A percentile compares a stretch with the other conserved stretches of the same genome.
These are phyloP conservation scores for Fonsecaea erecta DNA, from an alignment of 2,329 filamentous ascomycete species.

Conservation along the genomic window DNA sequence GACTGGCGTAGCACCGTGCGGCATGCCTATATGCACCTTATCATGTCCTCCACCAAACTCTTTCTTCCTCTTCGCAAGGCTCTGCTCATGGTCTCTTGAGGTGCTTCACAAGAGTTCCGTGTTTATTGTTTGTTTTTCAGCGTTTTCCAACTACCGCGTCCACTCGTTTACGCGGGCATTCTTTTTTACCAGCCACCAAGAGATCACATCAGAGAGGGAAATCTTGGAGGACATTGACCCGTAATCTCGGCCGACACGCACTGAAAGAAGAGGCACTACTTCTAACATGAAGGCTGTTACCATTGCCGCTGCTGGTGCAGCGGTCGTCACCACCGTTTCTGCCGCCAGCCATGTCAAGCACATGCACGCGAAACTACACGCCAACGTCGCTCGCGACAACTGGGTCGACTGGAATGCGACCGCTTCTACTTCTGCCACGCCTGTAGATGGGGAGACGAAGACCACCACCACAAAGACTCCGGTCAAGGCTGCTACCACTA, in stretches of 20 bases:
- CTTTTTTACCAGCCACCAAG: conserved; percentile 57
- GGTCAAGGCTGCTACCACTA: conserved; percentile 68
- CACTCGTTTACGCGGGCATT: conserved; percentile 78
- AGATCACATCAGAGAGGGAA: conserved; percentile 24
- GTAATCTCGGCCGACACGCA: conserved; percentile 35
- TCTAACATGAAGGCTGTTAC: conserved; percentile 74
- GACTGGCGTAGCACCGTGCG: conserved; percentile 24
- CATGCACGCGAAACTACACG: conserved; percentile 52
- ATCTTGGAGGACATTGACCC: conserved; percentile 35
- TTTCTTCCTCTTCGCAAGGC: conserved; percentile 34
- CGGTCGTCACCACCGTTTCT: conserved; percentile 56
- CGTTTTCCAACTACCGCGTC: conserved; percentile 42
- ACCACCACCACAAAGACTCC: conserved; percentile 57
- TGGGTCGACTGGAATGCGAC: conserved; percentile 38
- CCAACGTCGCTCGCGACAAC: conserved; percentile 37
- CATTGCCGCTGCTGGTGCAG: conserved; percentile 65
- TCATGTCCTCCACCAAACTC: conserved; percentile 27
- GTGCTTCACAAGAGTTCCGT: conserved; percentile 29
- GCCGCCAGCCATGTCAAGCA: conserved; percentile 66
- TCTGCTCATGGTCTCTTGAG: conserved; percentile 35
- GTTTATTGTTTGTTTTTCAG: conserved; percentile 23
- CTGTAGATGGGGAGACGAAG: conserved; percentile 62
- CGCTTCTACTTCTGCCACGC: conserved; percentile 72
- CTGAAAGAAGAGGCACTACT: conserved; percentile 16
- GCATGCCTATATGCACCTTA: conserved; percentile 33